Base-by-base conservation (phyloP, 768 basidiomycete genomes). In the Suillus subalutaceus region DNA sequence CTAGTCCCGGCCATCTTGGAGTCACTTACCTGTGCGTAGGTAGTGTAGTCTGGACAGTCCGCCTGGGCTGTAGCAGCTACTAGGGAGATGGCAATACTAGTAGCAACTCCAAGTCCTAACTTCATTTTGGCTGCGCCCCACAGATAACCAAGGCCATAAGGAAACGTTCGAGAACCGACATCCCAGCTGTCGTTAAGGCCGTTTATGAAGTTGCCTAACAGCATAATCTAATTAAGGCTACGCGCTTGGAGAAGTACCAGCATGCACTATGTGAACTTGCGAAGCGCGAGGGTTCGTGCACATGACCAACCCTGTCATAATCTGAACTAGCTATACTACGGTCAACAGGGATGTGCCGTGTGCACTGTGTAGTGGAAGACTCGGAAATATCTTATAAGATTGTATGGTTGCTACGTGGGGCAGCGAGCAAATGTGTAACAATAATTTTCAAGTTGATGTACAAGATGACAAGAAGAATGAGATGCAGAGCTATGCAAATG, bases 11-110 rank as follows among this genome's bases (percentile, higher is more conserved):
- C 53, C 44, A n/a, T n/a, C 26, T 61, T 41, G 48, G 12, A 68
- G 43, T 23, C 52, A 53, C 69, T 52, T 65, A 82, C 88, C 76
- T 85, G 83, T 32, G 90, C 86, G 72, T 85, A 90, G 7, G 75
- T 75, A 30, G 87, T 86, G 72, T 84, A 91, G 72, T 89, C 87
- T 32, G 87, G 88, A 70, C 90, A 91, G 65, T 79, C 74, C 23
- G 75, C 77, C 8, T 69, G 67, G 20, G 66, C 69, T 56, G 63
- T 70, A 62, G 72, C 69, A 20, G 75, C 64, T 44, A 74, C 65
- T 44, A 75, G 37, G 7, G 73, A 74, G 18, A 73, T 61, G 4
- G 73, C 69, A 16, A 73, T 37, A 30, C 65, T 58, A 3, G 76
- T 58, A 3, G 76, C 63, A 43, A 68, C 68, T 60, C 71, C 71